Base-by-base conservation (phyloP, 306 rosid species). In the Trichosanthes truncata region DNA sequence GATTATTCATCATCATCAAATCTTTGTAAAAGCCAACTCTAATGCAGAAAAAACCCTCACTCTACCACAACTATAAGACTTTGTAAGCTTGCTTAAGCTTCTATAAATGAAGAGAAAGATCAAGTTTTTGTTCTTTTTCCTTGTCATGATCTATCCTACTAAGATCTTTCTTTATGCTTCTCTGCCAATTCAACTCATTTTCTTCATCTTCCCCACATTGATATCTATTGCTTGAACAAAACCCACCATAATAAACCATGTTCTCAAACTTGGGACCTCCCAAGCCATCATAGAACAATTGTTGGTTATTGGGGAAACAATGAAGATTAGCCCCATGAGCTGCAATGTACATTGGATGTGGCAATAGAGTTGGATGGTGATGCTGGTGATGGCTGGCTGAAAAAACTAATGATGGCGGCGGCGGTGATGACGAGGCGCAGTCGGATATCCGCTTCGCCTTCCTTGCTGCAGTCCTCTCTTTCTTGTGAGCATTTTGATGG, bases 401-500 rank as follows among this genome's bases (percentile, higher is more conserved):
- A 72, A 89, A 89, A 26, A 76, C 60, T 85, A 81, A 55, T 1
- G 77, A 67, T 18, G 65, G 80, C 20, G 87, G 36, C 2, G 92
- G 69, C 2, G 88, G 12, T 13, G 86, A 63, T 1, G 91, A 49
- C 29, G 81, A 45, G 2, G 88, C 61, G 36, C 72, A 76, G 17
- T 84, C 86, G 18, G 80, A 84, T 15, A 63, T 75, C 41, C 87
- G 86, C 82, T 90, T 91, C 4, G 93, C 91, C 46, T 85, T 89
- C 65, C 93, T 89, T 5, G 92, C 93, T 1, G 97, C 97, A 2
- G 81, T 91, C 78, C 98, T 86, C 78, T 91, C 98, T 48, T 86
- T 93, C 81, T 90, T 93, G 89, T 93, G 98, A 66, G 95, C 97
- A 76, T 93, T 93, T 89, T 93, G 98, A 84, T 93, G 98, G 25